Conservation (phyloP, 192 early-diverging fungal genomes). For the Coemansia sp. region DNA sequence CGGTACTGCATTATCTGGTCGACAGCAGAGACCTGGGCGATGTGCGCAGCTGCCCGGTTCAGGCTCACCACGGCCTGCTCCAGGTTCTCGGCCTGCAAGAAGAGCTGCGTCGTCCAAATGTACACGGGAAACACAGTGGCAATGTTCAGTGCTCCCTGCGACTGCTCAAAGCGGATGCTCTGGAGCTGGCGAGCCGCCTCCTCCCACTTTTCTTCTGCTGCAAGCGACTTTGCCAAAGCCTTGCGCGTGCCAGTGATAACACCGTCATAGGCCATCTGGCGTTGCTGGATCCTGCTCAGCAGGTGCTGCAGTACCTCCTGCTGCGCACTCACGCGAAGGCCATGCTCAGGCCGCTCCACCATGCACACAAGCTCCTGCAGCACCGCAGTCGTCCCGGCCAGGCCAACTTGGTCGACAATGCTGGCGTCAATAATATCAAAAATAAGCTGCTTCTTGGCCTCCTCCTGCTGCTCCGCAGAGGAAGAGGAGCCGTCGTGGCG, state of each 20-base stretch:
- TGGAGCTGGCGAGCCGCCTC: conserved; percentile 86
- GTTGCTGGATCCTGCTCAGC: conserved; percentile 69
- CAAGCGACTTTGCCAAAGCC: conserved; percentile 74
- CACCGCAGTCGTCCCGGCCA: conserved; percentile 76
- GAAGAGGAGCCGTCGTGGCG: not conserved
- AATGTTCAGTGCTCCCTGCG: conserved; percentile 68
- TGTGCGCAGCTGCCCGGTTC: conserved; percentile 77
- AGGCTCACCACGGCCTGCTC: conserved; percentile 81
- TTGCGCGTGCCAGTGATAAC: conserved; percentile 61
- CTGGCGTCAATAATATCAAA: conserved; percentile 58
- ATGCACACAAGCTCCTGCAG: conserved; percentile 70
- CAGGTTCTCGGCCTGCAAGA: conserved; percentile 84
- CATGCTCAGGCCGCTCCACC: conserved; percentile 56
- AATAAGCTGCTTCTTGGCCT: not conserved
- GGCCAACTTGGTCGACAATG: conserved; percentile 68
- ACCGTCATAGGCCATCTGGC: conserved; percentile 84
- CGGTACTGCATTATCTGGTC: conserved; percentile 70
- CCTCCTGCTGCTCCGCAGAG: conserved; percentile 11
- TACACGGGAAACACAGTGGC: conserved; percentile 81
- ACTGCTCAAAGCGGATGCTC: conserved; percentile 90
- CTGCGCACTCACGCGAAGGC: conserved; percentile 43
- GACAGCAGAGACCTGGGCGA: conserved; percentile 60
- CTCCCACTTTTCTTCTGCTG: conserved; percentile 76
- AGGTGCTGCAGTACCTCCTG: conserved; percentile 68
- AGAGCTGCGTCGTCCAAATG: conserved; percentile 81